These are phyloP conservation scores for Aureobasidium namibiae DNA, from an alignment of 2,329 filamentous ascomycete genomes.

Conservation along the genomic window DNA sequence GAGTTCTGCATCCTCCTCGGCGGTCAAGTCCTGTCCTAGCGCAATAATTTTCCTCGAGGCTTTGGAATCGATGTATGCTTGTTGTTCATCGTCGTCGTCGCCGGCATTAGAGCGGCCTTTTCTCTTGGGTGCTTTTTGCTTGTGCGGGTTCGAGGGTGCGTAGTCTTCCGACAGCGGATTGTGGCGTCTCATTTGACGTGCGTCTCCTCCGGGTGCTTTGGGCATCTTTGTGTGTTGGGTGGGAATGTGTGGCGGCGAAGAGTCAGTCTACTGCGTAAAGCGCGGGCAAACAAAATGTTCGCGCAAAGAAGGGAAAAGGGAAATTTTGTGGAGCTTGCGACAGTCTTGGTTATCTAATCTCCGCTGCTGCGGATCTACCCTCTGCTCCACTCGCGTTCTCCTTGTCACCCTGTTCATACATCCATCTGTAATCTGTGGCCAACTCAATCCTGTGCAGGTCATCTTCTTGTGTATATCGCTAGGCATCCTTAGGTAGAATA, in stretches of 20 bases:
- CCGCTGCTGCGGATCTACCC: not conserved
- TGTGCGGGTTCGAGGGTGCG: constrained; percentile 61
- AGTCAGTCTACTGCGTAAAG: too few species aligned
- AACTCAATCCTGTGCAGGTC: too few species aligned
- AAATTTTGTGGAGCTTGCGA: constrained; percentile 9
- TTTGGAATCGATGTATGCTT: constrained; percentile 70
- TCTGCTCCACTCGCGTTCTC: too few species aligned
- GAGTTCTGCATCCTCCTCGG: constrained; percentile 61
- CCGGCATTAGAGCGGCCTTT: constrained; percentile 50
- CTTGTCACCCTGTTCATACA: not conserved
- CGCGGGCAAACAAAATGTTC: not conserved
- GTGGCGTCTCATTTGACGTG: constrained; percentile 60
- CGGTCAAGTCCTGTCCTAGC: constrained; percentile 79
- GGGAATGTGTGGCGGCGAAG: not conserved
- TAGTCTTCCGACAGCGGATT: constrained; percentile 90
- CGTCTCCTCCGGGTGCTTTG: constrained; percentile 54
- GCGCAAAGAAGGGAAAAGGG: not conserved
- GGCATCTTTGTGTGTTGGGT: constrained; percentile 53
- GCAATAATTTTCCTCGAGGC: constrained; percentile 81
- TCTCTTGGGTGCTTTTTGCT: constrained; percentile 56
- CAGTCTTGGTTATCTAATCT: not conserved
- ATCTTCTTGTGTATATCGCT: too few species aligned
- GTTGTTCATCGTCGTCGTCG: constrained; percentile 45
- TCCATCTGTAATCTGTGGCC: too few species aligned
- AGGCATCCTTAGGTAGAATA: constrained; percentile 38